These are phyloP conservation scores for Oxytropis ochrocephala DNA, from an alignment of 306 rosid genomes.

Conservation along the genomic window DNA sequence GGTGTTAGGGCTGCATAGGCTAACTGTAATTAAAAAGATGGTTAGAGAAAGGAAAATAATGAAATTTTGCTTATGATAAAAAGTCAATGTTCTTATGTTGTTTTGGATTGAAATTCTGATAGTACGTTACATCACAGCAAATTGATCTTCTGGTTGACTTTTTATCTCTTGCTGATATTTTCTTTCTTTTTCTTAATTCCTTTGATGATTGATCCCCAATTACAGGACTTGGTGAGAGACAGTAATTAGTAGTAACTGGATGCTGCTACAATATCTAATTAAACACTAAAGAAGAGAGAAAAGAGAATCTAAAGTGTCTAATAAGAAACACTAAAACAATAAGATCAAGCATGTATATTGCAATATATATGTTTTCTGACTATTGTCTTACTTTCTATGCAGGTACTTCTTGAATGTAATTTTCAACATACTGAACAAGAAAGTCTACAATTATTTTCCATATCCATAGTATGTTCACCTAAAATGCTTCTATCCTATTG, in stretches of 20 bases:
- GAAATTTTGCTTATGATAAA: background rate
- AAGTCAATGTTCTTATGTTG: background rate
- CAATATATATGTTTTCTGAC: background rate
- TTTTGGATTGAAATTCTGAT: background rate
- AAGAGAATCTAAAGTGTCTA: background rate
- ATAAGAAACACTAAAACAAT: background rate
- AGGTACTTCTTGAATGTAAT: slow-evolving; percentile 12
- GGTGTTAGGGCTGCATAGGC: no score
- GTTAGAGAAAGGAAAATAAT: background rate
- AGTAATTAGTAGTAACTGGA: background rate
- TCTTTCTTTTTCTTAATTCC: background rate
- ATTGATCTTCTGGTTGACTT: no score
- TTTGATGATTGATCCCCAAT: background rate
- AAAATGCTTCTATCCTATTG: background rate
- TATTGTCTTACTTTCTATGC: background rate
- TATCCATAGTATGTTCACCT: background rate
- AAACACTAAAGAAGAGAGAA: background rate
- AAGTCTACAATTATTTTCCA: slow-evolving; percentile 13
- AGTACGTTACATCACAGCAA: background rate
- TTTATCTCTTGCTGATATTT: background rate
- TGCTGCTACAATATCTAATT: background rate
- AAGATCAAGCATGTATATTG: no score
- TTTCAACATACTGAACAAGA: slow-evolving; percentile 10
- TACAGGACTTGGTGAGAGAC: slow-evolving; percentile 5
- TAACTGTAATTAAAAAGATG: background rate